phyloP scores from a whole-genome alignment of 495 filamentous ascomycete genomes.

The Penicillium subrubescens region DNA sequence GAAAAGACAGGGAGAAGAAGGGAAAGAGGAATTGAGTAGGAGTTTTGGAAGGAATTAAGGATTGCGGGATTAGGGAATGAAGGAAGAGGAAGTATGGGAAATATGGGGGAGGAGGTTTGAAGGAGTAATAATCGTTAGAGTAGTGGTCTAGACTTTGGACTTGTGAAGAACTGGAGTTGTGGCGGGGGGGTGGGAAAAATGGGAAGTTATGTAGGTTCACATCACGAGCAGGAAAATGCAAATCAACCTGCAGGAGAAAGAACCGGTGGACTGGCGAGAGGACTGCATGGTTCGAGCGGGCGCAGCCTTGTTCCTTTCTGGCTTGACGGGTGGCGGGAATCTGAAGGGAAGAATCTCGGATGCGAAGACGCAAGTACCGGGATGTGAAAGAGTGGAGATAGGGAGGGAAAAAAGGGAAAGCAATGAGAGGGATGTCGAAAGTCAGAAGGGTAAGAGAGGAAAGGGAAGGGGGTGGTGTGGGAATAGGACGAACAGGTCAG shows the following conservation, averaged over 20 bases:
- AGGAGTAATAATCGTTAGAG: neutral
- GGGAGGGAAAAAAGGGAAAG: neutral
- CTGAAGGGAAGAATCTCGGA: slow-evolving; percentile 23
- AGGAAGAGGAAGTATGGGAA: slow-evolving; percentile 12
- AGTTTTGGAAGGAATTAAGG: slow-evolving; percentile 5
- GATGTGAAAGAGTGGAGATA: neutral
- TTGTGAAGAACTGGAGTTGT: neutral
- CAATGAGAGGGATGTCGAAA: neutral
- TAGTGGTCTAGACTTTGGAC: neutral
- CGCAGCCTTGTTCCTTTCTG: slow-evolving; percentile 29
- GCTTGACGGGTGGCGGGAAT: slow-evolving; percentile 33
- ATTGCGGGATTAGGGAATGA: slow-evolving; percentile 4
- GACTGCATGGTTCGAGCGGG: slow-evolving; percentile 21
- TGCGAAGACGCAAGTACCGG: slow-evolving; percentile 16
- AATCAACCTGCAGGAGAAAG: slow-evolving; percentile 8
- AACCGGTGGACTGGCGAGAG: slow-evolving; percentile 12
- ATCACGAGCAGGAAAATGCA: slow-evolving; percentile 23
- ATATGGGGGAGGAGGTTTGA: neutral
- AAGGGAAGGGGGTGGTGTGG: neutral
- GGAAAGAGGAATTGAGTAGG: neutral
- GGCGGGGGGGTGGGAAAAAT: slow-evolving; percentile 5
- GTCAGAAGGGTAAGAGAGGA: neutral
- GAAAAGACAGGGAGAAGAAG: neutral
- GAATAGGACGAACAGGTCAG: slow-evolving; percentile 10
- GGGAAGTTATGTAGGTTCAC: slow-evolving; percentile 29